These are phyloP conservation scores for Pestalotiopsis sp. DNA, from an alignment of 2,329 filamentous ascomycete genomes.

Conservation along the genomic window DNA sequence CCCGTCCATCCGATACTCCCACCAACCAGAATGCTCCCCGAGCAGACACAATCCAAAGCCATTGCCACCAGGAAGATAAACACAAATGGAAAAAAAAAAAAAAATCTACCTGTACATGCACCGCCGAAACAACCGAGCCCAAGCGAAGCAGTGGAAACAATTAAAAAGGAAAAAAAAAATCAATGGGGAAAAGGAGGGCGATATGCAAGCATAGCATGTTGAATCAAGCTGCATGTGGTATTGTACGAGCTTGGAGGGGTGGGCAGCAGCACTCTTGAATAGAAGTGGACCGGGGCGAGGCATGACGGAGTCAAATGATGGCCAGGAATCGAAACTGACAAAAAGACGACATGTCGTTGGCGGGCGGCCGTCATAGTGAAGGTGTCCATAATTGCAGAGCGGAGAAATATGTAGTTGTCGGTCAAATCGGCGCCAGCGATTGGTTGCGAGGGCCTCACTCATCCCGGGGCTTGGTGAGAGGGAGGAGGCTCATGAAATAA, in stretches of 20 bases:
- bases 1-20: slow-evolving; percentile 1
- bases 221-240: not conserved
- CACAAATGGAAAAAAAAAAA: not conserved
- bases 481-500: not conserved
- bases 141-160: not conserved
- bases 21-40: not conserved
- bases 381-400: not conserved
- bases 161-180: not conserved
- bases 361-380: not conserved
- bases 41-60: not conserved
- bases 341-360: not conserved
- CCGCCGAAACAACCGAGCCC: not conserved
- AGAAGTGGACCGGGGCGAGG: not conserved
- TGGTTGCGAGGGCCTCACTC: not conserved
- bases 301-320: not conserved
- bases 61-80: not conserved
- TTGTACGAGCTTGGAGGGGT: not conserved
- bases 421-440: not conserved
- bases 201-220: not conserved
- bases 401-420: not conserved
- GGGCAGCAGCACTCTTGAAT: not conserved
- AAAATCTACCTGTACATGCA: not conserved
- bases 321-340: not conserved
- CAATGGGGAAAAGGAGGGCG: not conserved
- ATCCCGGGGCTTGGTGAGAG: not conserved